Evolutionary conservation across 1,284 basidiomycete species (phyloP).

Genomic region (Naganishia sp.): DNA sequence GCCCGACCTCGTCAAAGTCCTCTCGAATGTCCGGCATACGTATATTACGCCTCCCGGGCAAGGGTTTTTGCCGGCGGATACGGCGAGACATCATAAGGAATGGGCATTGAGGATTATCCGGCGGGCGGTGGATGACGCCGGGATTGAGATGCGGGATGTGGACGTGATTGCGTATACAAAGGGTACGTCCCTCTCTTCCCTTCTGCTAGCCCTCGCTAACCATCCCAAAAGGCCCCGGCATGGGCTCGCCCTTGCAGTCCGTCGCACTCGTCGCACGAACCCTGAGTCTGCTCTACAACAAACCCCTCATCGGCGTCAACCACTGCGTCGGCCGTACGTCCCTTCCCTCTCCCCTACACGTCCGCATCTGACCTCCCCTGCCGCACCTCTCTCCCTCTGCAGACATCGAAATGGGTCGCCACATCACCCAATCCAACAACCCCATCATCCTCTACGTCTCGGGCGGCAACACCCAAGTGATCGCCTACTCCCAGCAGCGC

Average conservation of each 20-base stretch:
- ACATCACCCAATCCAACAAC: conserved; percentile 91
- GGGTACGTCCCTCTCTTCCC: conserved; percentile 60
- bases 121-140: conserved; percentile 74
- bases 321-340: conserved; percentile 95
- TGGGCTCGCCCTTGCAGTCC: conserved; percentile 95
- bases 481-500: conserved; percentile 94
- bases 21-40: conserved; percentile 89
- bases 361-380: neutral
- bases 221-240: conserved; percentile 75
- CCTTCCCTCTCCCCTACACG: neutral
- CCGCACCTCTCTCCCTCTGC: conserved; percentile 25
- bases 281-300: conserved; percentile 79
- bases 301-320: conserved; percentile 95
- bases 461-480: conserved; percentile 98
- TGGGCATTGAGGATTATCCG: conserved; percentile 85
- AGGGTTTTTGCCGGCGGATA: conserved; percentile 94
- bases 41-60: conserved; percentile 98
- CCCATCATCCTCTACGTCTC: conserved; percentile 98
- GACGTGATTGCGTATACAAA: conserved; percentile 98
- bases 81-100: conserved; percentile 90
- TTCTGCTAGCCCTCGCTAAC: neutral
- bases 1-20: conserved; percentile 55
- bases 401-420: conserved; percentile 99
- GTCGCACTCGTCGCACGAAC: conserved; percentile 95
- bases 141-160: conserved; percentile 70